These are phyloP conservation scores for Starmerella lactis-condensi DNA, from an alignment of 805 yeast species.

Conservation along the genomic window DNA sequence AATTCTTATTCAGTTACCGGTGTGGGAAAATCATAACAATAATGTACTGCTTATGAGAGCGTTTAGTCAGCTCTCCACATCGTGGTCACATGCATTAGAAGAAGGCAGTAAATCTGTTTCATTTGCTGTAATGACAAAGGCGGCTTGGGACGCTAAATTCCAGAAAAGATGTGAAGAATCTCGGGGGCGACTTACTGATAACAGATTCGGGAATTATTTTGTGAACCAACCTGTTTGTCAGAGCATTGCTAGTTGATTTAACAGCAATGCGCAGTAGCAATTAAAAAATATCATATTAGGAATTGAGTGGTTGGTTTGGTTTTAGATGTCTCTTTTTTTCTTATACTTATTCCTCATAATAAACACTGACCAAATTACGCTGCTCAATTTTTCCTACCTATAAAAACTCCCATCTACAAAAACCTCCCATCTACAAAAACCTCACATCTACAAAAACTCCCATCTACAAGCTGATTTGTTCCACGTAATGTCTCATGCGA, in stretches of 20 bases:
- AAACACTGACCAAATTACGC: too few relatives aligned
- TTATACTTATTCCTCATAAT: too few relatives aligned
- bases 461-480: too few relatives aligned
- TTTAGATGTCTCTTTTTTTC: too few relatives aligned
- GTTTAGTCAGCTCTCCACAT: conserved; percentile 41
- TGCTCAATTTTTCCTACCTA: too few relatives aligned
- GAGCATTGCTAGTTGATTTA: conserved; percentile 1
- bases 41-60: conserved; percentile 31
- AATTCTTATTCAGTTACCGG: conserved; percentile 46
- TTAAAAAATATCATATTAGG: too few relatives aligned
- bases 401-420: too few relatives aligned
- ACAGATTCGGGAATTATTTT: conserved; percentile 3
- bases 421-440: too few relatives aligned
- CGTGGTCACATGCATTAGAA: conserved; percentile 27
- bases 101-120: conserved; percentile 6
- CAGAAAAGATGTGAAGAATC: conserved; percentile 13
- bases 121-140: conserved; percentile 8
- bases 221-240: conserved; percentile 1
- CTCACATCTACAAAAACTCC: too few relatives aligned
- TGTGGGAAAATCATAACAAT: conserved; percentile 34
- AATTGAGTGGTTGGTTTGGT: too few relatives aligned
- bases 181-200: conserved; percentile 12
- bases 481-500: too few relatives aligned
- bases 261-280: too few relatives aligned
- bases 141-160: conserved; percentile 15